These are phyloP conservation scores for Rhizopogon vinicolor DNA, from an alignment of 768 basidiomycete genomes.

Conservation along the genomic window DNA sequence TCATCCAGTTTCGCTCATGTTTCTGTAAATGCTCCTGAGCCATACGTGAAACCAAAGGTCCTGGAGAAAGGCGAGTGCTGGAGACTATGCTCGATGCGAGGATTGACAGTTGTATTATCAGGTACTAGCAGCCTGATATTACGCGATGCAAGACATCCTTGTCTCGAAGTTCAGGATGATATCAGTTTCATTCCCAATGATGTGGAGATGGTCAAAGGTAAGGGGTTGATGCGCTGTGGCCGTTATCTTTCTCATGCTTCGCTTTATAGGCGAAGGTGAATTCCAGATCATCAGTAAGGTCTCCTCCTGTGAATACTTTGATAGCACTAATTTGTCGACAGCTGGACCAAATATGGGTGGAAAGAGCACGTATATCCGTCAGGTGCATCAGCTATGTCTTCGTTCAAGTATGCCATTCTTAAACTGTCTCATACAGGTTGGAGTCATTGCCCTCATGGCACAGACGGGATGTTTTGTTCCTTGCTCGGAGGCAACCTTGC, in stretches of 20 bases:
- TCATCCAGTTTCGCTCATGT: conserved; percentile 81
- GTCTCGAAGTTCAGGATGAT: conserved; percentile 94
- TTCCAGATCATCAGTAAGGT: conserved; percentile 89
- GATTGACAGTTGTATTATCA: conserved; percentile 23
- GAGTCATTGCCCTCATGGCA: conserved; percentile 95
- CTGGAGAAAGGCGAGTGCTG: conserved; percentile 59
- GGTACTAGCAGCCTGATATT: conserved; percentile 79
- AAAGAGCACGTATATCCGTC: conserved; percentile 95
- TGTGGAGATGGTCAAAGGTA: conserved; percentile 88
- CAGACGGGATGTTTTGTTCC: conserved; percentile 96
- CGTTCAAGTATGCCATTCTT: neutral
- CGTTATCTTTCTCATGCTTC: neutral
- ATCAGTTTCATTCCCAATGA: conserved; percentile 95
- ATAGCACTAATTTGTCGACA: conserved; percentile 21
- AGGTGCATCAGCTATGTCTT: conserved; percentile 36
- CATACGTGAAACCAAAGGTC: conserved; percentile 85
- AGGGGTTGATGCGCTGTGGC: conserved; percentile 7
- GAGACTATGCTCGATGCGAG: neutral
- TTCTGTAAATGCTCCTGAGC: conserved; percentile 77
- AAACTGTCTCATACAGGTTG: conserved; percentile 48
- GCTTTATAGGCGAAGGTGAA: conserved; percentile 68
- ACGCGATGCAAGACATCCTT: conserved; percentile 89
- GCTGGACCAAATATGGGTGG: conserved; percentile 99
- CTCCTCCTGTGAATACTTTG: neutral
- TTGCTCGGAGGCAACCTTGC: conserved; percentile 78